Percentiles rank a stretch among this genome's conserved stretches.
phyloP scores from a whole-genome alignment of 345 rosid species.

The Melaleuca alternifolia region DNA sequence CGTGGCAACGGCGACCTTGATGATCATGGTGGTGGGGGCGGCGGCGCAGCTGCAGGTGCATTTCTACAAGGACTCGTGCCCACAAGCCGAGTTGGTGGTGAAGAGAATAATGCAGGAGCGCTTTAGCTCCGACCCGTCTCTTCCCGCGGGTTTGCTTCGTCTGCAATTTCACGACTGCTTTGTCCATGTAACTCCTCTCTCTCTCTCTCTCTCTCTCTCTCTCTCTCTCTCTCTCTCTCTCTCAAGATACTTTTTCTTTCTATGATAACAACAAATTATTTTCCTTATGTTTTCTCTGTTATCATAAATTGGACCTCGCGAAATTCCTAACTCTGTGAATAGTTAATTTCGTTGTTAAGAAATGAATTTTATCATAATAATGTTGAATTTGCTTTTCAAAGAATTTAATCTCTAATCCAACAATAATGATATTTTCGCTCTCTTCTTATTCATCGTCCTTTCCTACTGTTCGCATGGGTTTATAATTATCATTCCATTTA shows the following conservation, averaged over 20 bases:
- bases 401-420: not conserved
- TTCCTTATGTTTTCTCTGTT: not conserved
- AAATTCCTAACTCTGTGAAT: not conserved
- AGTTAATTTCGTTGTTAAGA: not conserved
- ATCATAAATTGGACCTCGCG: not conserved
- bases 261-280: not conserved
- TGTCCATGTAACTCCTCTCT: not conserved
- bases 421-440: not conserved
- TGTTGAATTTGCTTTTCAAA: not conserved
- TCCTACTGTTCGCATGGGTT: not conserved
- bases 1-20: not conserved
- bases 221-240: not conserved
- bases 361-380: not conserved
- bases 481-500: not conserved
- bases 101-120: not conserved
- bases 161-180: slow-evolving; percentile 13
- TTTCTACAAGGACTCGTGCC: slow-evolving; percentile 5
- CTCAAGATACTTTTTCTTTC: not conserved
- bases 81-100: slow-evolving; percentile 7
- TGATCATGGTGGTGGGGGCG: not conserved
- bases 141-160: slow-evolving; percentile 8
- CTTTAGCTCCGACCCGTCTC: not conserved
- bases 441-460: not conserved
- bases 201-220: not conserved
- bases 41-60: not conserved